Evolutionary conservation across 2,329 filamentous ascomycete genomes (phyloP).

Genomic region (Blumeria graminis): DNA sequence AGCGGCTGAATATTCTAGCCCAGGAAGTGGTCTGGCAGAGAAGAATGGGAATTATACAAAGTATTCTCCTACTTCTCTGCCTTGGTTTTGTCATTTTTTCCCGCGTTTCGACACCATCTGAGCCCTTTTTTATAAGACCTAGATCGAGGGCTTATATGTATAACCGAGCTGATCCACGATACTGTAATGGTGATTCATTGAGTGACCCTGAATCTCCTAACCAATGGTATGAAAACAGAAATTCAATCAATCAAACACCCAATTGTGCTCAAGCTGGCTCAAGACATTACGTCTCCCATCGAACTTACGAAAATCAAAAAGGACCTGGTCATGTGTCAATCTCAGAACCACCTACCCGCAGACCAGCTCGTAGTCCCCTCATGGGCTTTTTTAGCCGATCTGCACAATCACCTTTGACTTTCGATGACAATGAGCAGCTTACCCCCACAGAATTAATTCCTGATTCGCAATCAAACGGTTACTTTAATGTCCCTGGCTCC

Average conservation of each 20-base stretch:
- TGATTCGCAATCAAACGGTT: too few species aligned
- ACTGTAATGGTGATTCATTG: neutral
- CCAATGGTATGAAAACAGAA: neutral
- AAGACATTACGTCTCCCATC: too few species aligned
- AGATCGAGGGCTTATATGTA: neutral
- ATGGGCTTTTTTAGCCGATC: too few species aligned
- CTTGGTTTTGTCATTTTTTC: conserved; percentile 72
- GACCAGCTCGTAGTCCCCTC: too few species aligned
- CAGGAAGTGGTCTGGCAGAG: conserved; percentile 78
- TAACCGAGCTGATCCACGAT: neutral
- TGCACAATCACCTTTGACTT: too few species aligned
- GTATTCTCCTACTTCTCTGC: conserved; percentile 64
- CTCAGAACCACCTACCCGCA: too few species aligned
- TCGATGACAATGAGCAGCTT: too few species aligned
- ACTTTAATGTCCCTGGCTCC: too few species aligned
- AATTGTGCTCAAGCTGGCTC: too few species aligned
- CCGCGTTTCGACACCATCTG: conserved; percentile 20
- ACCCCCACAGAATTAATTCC: too few species aligned
- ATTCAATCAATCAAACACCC: neutral
- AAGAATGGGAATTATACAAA: conserved; percentile 81
- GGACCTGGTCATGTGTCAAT: too few species aligned
- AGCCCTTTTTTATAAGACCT: neutral
- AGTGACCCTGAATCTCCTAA: neutral
- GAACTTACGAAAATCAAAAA: too few species aligned
- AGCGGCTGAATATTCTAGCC: conserved; percentile 66